Evolutionary conservation across 306 rosid species (phyloP).

Genomic region (Medicago truncatula): DNA sequence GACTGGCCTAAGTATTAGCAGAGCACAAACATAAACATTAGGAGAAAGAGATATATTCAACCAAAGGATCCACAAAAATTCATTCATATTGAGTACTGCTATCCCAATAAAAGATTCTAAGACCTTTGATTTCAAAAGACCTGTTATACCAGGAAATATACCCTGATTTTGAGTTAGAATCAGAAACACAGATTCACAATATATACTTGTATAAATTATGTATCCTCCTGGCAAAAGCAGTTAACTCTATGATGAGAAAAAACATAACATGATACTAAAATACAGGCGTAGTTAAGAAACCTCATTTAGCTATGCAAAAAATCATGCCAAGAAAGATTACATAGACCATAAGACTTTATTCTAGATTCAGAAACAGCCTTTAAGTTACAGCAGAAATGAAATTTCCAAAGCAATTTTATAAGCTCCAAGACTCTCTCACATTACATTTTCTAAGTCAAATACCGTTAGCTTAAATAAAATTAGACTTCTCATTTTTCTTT

Average conservation of each 20-base stretch:
- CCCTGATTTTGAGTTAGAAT: background rate
- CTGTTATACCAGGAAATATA: background rate
- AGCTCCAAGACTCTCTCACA: background rate
- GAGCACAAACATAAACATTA: background rate
- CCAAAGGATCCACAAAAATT: background rate
- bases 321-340: background rate
- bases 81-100: background rate
- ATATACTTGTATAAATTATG: background rate
- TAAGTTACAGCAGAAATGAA: background rate
- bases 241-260: background rate
- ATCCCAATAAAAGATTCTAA: background rate
- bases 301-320: background rate
- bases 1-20: background rate
- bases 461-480: background rate
- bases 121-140: background rate
- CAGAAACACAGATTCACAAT: background rate
- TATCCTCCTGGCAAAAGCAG: background rate
- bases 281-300: background rate
- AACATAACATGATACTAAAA: background rate
- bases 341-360: background rate
- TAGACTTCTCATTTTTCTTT: background rate
- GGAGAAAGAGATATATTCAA: conserved; percentile 9
- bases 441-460: background rate
- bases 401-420: background rate
- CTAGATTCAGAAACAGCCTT: background rate